phyloP scores from a whole-genome alignment of 208 protist genomes.

The Trypanosoma boissoni region DNA sequence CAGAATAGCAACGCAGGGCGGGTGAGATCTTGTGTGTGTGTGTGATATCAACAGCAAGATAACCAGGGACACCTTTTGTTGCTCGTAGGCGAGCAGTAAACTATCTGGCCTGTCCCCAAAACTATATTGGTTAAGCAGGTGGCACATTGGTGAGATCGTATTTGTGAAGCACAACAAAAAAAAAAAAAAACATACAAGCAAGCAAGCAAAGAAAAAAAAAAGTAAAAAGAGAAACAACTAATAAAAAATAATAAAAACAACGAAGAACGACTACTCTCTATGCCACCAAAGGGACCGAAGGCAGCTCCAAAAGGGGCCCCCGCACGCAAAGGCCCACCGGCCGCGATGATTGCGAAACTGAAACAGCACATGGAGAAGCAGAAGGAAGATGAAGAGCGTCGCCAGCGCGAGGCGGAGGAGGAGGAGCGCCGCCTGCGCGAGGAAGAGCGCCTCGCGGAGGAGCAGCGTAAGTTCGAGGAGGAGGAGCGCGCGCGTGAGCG shows the following conservation, averaged over 20 bases:
- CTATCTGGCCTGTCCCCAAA: no score
- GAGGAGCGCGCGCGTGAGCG: slow-evolving; percentile 63
- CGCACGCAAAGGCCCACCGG: slow-evolving; percentile 73
- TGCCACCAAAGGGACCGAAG: slow-evolving; percentile 84
- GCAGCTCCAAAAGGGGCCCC: slow-evolving; percentile 56
- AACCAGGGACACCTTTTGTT: no score
- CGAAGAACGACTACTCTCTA: slow-evolving; percentile 12
- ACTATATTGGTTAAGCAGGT: no score
- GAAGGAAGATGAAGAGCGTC: slow-evolving; percentile 79
- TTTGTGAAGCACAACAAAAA: background rate
- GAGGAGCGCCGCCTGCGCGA: slow-evolving; percentile 75
- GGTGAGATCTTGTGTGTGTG: slow-evolving; percentile 1
- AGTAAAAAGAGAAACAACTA: slow-evolving; percentile 1
- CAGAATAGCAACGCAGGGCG: no score
- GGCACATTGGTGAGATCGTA: no score
- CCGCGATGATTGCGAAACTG: slow-evolving; percentile 83
- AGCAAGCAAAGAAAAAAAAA: slow-evolving; percentile 6
- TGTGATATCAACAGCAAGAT: background rate
- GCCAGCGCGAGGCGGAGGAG: slow-evolving; percentile 70
- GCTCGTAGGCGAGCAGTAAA: no score
- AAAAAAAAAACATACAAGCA: background rate
- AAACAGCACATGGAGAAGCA: slow-evolving; percentile 91
- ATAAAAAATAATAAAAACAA: background rate
- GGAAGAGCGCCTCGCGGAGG: slow-evolving; percentile 77
- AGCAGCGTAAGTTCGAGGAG: slow-evolving; percentile 87